These are phyloP conservation scores for Orbilia ellipsospora DNA, from an alignment of 2,329 filamentous ascomycete genomes.

Conservation along the genomic window DNA sequence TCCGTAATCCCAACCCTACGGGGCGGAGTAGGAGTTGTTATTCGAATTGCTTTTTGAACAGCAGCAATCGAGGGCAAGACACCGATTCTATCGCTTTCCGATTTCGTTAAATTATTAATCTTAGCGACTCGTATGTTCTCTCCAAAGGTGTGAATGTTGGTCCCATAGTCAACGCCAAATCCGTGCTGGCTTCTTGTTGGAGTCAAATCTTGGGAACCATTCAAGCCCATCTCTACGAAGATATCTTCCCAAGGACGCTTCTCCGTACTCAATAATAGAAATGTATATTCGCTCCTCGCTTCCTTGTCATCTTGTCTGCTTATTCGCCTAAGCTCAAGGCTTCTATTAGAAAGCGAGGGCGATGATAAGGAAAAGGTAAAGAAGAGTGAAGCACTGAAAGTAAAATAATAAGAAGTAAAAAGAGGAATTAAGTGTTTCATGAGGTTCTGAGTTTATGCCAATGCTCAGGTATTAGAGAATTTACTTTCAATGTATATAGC, in stretches of 20 bases:
- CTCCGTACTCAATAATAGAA: conserved; percentile 13
- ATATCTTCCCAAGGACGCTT: conserved; percentile 23
- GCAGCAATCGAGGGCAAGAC: conserved; percentile 8
- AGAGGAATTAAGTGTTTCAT: too few relatives aligned
- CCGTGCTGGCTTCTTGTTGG: conserved; percentile 19
- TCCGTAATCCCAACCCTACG: too few relatives aligned
- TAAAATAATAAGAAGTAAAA: too few relatives aligned
- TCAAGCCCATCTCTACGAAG: conserved; percentile 30
- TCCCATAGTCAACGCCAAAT: conserved; percentile 33
- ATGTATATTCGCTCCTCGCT: neutral
- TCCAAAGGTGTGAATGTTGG: conserved; percentile 26
- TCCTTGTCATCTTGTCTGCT: neutral
- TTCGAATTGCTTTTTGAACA: neutral
- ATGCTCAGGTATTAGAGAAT: too few relatives aligned
- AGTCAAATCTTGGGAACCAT: neutral
- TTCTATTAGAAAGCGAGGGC: too few relatives aligned
- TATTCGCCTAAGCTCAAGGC: neutral
- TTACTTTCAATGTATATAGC: too few relatives aligned
- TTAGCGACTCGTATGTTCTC: conserved; percentile 12
- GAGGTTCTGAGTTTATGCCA: too few relatives aligned
- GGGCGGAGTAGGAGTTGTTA: neutral
- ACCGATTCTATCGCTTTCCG: conserved; percentile 11
- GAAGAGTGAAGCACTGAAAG: too few relatives aligned
- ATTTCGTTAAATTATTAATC: conserved; percentile 7
- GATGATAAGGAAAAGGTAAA: too few relatives aligned